Conservation (phyloP, 441 rosid species). For the Jatropha podagrica region DNA sequence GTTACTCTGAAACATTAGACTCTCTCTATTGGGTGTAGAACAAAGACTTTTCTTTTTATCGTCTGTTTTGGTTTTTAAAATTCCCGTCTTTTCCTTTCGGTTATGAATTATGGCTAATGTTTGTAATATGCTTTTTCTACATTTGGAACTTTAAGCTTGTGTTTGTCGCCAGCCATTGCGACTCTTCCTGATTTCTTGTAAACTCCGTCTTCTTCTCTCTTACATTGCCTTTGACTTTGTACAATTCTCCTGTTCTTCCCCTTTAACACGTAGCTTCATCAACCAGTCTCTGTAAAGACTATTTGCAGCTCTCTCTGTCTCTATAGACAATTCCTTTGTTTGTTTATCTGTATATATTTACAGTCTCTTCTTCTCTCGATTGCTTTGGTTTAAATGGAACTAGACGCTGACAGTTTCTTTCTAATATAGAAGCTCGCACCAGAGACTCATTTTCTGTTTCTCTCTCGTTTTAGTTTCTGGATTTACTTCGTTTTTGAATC, state of each 20-base stretch:
- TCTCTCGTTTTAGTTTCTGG: slow-evolving; percentile 20
- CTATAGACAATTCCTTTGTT: too few species aligned
- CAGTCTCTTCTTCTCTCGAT: background rate
- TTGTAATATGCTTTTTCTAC: too few species aligned
- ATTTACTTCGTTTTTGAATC: slow-evolving; percentile 14
- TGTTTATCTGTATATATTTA: too few species aligned
- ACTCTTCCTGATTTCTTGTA: background rate
- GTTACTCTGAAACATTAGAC: too few species aligned
- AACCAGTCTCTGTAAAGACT: too few species aligned
- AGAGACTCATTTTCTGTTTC: background rate
- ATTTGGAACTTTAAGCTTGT: background rate
- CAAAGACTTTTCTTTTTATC: background rate
- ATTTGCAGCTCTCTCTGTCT: too few species aligned
- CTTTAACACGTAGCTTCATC: background rate
- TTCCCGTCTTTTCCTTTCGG: background rate
- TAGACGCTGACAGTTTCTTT: background rate
- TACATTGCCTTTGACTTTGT: background rate
- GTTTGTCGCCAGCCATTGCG: background rate
- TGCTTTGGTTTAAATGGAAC: background rate
- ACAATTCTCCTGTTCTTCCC: background rate
- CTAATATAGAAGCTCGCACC: background rate
- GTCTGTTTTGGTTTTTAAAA: background rate
- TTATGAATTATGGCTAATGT: too few species aligned
- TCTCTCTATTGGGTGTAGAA: background rate
- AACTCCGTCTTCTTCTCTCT: background rate